Evolutionary conservation across 768 basidiomycete genomes (phyloP).

Genomic region (Psilocybe tampanensis): DNA sequence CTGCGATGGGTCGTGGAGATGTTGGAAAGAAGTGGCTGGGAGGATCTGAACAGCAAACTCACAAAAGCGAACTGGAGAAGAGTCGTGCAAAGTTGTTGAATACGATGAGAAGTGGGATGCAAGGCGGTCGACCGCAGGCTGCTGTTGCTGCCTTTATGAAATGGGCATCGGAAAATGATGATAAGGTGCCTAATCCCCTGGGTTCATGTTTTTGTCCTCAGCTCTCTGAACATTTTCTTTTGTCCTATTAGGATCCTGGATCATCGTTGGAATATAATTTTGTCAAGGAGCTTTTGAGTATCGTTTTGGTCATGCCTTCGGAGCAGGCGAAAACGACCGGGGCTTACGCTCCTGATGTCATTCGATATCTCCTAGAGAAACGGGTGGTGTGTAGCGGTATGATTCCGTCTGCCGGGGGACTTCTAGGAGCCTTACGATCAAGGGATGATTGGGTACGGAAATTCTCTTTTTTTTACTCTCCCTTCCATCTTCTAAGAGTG

Average conservation of each 20-base stretch:
- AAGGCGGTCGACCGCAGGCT: conserved; percentile 44
- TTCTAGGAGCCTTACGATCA: conserved; percentile 53
- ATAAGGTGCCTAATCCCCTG: conserved; percentile 12
- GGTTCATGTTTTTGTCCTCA: no score
- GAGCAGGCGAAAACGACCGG: conserved; percentile 13
- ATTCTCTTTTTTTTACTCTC: conserved; percentile 11
- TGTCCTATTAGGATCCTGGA: not conserved
- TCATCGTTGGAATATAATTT: conserved; percentile 45
- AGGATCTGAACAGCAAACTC: conserved; percentile 1
- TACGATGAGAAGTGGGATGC: conserved; percentile 41
- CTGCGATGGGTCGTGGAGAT: conserved; percentile 57
- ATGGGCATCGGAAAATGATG: conserved; percentile 44
- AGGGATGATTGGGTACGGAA: conserved; percentile 79
- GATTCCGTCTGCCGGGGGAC: conserved; percentile 49
- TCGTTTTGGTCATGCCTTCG: conserved; percentile 45
- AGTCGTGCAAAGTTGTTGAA: conserved; percentile 34
- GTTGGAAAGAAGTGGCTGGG: conserved; percentile 48
- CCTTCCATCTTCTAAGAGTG: not conserved
- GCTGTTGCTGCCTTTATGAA: conserved; percentile 64
- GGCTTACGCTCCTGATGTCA: conserved; percentile 56
- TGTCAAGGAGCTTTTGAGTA: conserved; percentile 59
- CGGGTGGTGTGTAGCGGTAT: conserved; percentile 60
- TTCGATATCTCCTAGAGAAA: conserved; percentile 58
- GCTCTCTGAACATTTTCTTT: not conserved
- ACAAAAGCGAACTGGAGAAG: conserved; percentile 17